Evolutionary conservation across 352 stramenopile genomes (phyloP).

Genomic region (Thalassiosira oceanica): DNA sequence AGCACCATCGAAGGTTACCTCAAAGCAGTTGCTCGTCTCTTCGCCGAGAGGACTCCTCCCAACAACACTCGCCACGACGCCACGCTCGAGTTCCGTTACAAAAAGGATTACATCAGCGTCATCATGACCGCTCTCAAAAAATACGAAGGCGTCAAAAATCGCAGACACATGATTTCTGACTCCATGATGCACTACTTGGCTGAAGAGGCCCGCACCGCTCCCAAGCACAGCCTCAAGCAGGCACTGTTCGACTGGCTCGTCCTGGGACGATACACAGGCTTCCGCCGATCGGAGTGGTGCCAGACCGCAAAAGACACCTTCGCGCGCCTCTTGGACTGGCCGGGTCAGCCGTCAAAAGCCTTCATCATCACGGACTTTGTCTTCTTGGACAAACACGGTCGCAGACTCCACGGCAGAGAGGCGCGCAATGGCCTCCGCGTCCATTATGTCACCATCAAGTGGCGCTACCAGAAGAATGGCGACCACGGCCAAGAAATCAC

Average conservation of each 20-base stretch:
- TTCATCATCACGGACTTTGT: slow-evolving; percentile 5
- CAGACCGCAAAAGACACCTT: slow-evolving; percentile 3
- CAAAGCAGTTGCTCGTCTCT: neutral
- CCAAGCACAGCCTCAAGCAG: neutral
- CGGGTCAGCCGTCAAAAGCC: slow-evolving; percentile 10
- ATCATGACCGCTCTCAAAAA: slow-evolving; percentile 5
- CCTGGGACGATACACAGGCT: neutral
- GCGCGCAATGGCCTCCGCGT: neutral
- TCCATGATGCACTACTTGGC: slow-evolving; percentile 17
- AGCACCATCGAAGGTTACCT: neutral
- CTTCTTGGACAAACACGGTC: neutral
- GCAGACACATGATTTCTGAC: slow-evolving; percentile 21
- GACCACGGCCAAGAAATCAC: slow-evolving; percentile 14
- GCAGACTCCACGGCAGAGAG: neutral
- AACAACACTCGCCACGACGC: neutral
- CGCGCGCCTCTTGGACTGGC: neutral
- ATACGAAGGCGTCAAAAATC: slow-evolving; percentile 9
- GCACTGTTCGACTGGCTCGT: slow-evolving; percentile 11
- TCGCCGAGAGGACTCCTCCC: neutral
- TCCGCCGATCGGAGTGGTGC: slow-evolving; percentile 11
- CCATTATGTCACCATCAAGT: neutral
- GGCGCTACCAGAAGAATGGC: slow-evolving; percentile 17
- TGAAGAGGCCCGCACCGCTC: neutral
- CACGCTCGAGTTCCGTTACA: no score
- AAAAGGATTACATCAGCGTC: neutral